Evolutionary conservation across 768 basidiomycete genomes (phyloP), one percentile per base, ranked within the genome.

Genomic region (Russula vinacea): DNA sequence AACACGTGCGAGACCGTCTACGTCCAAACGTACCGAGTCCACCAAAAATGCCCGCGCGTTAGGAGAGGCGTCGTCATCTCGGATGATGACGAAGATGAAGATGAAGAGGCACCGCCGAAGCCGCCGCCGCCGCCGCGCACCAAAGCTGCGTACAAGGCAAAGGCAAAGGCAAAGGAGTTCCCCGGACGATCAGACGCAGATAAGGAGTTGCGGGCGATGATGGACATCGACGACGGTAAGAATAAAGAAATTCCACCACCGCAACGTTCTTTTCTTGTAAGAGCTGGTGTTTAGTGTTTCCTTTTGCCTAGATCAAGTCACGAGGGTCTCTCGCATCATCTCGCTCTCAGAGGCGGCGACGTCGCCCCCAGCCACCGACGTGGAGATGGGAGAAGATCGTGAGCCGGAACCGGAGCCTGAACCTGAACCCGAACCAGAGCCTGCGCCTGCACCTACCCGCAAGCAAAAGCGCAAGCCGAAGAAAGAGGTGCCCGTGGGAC

Each of bases 161-260:
- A 69, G 58, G 69, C 72, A 37, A 79, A 78, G 68, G 72, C 73
- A 37, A 79, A 78, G 68, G 73, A 73, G 2, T 32, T 78, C 77
- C 10, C 47, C 66, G 10, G 81, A 84, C 62, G 76, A 45, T n/a
- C 78, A 17, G 82, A 81, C 11, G 75, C 77, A 13, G 77, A 77
- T 67, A 71, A 62, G 66, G 81, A 80, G 50, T 55, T 81, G 54
- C 73, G 73, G n/a, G 86, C 82, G 11, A 81, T 90, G 78, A 89
- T 90, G 88, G 89, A 91, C 56, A 80, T 90, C 59, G 88, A 89
- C 61, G 89, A 90, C 69, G 84, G 89, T 87, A 53, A 24, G 45
- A n/a, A n/a, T n/a, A 13, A 72, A 62, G 26, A 35, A 17, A 22
- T 3, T 52, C 33, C 17, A 33, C 32, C 32, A 2, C 11, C 29